Evolutionary conservation across 768 basidiomycete species (phyloP).

Genomic region (Hygrophorus pudorinus): DNA sequence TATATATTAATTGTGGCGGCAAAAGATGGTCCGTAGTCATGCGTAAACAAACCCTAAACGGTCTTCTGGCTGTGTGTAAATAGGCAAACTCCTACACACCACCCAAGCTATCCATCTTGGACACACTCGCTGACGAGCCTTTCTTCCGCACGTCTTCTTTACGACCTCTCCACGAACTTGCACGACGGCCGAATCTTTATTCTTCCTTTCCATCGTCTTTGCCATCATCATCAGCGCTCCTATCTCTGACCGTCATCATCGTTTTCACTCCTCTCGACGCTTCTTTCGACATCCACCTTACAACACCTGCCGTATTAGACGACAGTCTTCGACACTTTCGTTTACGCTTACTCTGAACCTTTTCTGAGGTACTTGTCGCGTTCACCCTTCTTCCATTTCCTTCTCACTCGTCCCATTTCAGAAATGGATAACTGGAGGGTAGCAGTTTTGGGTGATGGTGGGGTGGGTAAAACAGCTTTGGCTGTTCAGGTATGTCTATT

Average conservation of each 20-base stretch:
- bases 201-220: conserved; percentile 27
- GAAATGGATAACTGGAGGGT: conserved; percentile 94
- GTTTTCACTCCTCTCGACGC: conserved; percentile 10
- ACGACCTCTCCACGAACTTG: conserved; percentile 57
- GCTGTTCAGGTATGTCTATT: conserved; percentile 72
- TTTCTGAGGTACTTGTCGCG: conserved; percentile 7
- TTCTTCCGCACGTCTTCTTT: conserved; percentile 29
- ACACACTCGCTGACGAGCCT: conserved; percentile 13
- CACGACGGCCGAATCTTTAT: conserved; percentile 50
- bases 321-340: conserved; percentile 9
- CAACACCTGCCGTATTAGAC: conserved; percentile 7
- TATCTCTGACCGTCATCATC: conserved; percentile 10
- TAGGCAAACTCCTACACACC: too few species aligned
- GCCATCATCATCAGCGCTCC: conserved; percentile 17
- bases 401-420: conserved; percentile 11
- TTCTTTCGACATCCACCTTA: conserved; percentile 12
- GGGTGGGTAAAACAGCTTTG: conserved; percentile 94
- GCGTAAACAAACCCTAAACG: background rate
- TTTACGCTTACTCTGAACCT: conserved; percentile 11
- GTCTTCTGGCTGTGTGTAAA: too few species aligned
- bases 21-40: too few species aligned
- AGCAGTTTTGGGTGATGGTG: conserved; percentile 92
- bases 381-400: background rate
- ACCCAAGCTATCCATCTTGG: conserved; percentile 14
- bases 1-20: too few species aligned